Evolutionary conservation across 768 basidiomycete genomes (phyloP).

Genomic region (Guyanaporus albipodus): DNA sequence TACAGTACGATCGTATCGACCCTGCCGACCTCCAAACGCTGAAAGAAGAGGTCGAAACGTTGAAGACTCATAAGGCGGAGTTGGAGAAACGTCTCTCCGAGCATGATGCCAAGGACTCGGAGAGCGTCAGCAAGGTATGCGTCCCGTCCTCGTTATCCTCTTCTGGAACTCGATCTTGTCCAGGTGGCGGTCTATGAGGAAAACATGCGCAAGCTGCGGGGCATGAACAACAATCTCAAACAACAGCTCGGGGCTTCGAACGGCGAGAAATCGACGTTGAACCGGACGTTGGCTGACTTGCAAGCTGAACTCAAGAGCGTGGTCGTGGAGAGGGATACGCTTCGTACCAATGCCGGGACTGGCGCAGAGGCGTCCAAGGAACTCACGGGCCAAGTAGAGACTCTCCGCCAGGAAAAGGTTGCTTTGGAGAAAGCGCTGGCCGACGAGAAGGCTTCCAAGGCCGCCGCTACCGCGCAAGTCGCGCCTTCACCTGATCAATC

Average conservation of each 20-base stretch:
- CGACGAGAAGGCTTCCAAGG: slow-evolving; percentile 33
- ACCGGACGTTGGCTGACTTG: slow-evolving; percentile 23
- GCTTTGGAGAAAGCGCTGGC: slow-evolving; percentile 37
- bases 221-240: slow-evolving; percentile 23
- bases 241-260: slow-evolving; percentile 24
- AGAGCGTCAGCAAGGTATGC: slow-evolving; percentile 32
- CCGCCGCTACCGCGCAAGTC: slow-evolving; percentile 10
- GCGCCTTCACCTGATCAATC: slow-evolving; percentile 20
- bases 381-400: slow-evolving; percentile 33
- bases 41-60: slow-evolving; percentile 61
- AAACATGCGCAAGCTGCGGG: slow-evolving; percentile 36
- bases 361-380: slow-evolving; percentile 25
- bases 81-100: slow-evolving; percentile 28
- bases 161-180: background rate
- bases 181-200: slow-evolving; percentile 45
- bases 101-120: slow-evolving; percentile 30
- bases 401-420: slow-evolving; percentile 37
- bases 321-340: slow-evolving; percentile 27
- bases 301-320: slow-evolving; percentile 29
- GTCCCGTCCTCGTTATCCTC: background rate
- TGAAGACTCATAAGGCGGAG: slow-evolving; percentile 44
- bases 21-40: slow-evolving; percentile 79
- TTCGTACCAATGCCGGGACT: slow-evolving; percentile 15
- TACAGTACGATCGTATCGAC: slow-evolving; percentile 85
- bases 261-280: slow-evolving; percentile 28